phyloP scores from a whole-genome alignment of 2,329 filamentous ascomycete species.

The Aspergillus luchuensis region DNA sequence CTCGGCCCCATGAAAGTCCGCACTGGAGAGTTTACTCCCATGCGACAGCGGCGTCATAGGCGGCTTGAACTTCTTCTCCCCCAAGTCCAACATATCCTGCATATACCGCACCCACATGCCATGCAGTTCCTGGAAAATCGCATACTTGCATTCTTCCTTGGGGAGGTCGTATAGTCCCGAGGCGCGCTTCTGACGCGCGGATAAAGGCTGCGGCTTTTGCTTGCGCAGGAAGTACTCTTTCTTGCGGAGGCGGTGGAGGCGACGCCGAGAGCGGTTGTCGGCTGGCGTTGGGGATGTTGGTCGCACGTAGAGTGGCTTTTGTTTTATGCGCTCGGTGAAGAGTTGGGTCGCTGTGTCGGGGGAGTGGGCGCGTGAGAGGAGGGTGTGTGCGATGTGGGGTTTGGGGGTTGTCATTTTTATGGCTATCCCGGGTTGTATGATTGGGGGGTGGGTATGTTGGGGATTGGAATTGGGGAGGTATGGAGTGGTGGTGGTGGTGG shows the following conservation, averaged over 20 bases:
- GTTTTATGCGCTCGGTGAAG: conserved; percentile 78
- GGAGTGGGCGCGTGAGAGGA: conserved; percentile 78
- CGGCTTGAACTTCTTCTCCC: conserved; percentile 31
- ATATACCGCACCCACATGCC: conserved; percentile 83
- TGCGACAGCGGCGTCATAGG: conserved; percentile 58
- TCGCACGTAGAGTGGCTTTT: conserved; percentile 76
- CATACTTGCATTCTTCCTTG: conserved; percentile 67
- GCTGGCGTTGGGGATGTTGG: conserved; percentile 68
- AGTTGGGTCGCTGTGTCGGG: conserved; percentile 70
- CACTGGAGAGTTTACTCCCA: conserved; percentile 69
- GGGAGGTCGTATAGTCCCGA: conserved; percentile 76
- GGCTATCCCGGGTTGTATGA: too few species aligned
- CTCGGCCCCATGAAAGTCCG: conserved; percentile 87
- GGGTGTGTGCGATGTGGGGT: conserved; percentile 57
- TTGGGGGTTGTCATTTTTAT: conserved; percentile 23
- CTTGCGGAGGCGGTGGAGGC: conserved; percentile 52
- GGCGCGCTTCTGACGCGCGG: conserved; percentile 73
- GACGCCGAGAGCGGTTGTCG: conserved; percentile 56
- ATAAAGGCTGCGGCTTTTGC: conserved; percentile 68
- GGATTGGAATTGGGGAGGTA: too few species aligned
- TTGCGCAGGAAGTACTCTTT: conserved; percentile 50
- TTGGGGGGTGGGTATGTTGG: too few species aligned
- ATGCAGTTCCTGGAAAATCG: conserved; percentile 75
- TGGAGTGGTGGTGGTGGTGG: neutral
- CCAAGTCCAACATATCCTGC: conserved; percentile 72